Conservation (phyloP, 2,329 filamentous ascomycete genomes). For the Talaromyces sp. region DNA sequence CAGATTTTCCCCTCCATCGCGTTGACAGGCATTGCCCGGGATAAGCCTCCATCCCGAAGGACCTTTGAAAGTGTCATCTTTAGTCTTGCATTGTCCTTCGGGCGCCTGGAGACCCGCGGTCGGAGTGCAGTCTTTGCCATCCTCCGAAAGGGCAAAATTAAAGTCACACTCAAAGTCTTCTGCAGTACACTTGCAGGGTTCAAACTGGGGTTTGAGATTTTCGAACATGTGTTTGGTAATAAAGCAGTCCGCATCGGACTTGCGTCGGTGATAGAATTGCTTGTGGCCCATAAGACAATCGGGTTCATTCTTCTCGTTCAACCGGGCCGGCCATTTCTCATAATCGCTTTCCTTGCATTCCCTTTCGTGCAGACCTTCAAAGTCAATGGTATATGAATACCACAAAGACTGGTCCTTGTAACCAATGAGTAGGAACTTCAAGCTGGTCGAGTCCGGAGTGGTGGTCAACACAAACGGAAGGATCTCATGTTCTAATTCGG, state of each 20-base stretch:
- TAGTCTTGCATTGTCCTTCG: conserved; percentile 67
- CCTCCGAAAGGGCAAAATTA: conserved; percentile 69
- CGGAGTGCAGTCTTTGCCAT: conserved; percentile 65
- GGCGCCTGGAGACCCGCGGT: conserved; percentile 62
- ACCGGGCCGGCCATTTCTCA: conserved; percentile 81
- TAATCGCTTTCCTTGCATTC: conserved; percentile 70
- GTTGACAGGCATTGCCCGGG: conserved; percentile 71
- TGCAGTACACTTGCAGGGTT: conserved; percentile 75
- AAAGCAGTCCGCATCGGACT: conserved; percentile 84
- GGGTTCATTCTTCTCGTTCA: conserved; percentile 73
- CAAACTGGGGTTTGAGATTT: conserved; percentile 64
- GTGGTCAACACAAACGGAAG: conserved; percentile 74
- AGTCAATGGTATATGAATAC: conserved; percentile 74
- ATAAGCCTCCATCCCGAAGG: conserved; percentile 91
- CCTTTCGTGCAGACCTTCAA: conserved; percentile 71
- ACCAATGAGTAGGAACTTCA: conserved; percentile 81
- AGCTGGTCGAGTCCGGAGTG: conserved; percentile 83
- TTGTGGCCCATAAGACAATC: conserved; percentile 95
- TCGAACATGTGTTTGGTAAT: conserved; percentile 74
- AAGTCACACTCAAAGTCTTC: conserved; percentile 95
- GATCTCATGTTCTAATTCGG: conserved; percentile 67
- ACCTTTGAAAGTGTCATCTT: conserved; percentile 71
- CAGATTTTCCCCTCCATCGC: conserved; percentile 58
- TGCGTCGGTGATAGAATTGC: conserved; percentile 79
- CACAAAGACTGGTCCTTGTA: conserved; percentile 49